Conservation (phyloP, 352 stramenopile species). For the Aphanomyces astaci region DNA sequence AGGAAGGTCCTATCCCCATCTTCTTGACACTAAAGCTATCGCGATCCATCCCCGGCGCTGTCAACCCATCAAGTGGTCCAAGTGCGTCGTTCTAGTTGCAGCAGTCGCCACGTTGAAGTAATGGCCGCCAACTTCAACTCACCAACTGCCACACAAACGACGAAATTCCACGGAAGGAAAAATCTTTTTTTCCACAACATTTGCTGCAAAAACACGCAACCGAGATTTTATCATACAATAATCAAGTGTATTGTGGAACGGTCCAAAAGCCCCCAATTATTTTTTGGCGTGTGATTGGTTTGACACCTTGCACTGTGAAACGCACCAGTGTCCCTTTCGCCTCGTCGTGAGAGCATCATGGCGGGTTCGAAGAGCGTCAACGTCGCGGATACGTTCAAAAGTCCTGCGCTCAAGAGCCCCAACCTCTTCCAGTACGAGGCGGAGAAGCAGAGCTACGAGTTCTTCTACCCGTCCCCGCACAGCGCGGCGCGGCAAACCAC, state of each 20-base stretch:
- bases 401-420: constrained; percentile 6
- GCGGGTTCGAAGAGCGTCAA: not conserved
- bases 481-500: constrained; percentile 55
- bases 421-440: constrained; percentile 22
- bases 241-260: not conserved
- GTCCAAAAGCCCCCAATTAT: not conserved
- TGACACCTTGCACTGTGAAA: not conserved
- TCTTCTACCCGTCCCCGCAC: constrained; percentile 16
- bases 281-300: not conserved
- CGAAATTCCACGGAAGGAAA: not conserved
- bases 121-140: not conserved
- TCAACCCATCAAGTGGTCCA: not conserved
- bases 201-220: not conserved
- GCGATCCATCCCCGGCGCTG: not conserved
- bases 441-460: constrained; percentile 23
- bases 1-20: not conserved
- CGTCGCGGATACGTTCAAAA: not conserved
- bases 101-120: not conserved
- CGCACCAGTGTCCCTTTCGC: constrained; percentile 3
- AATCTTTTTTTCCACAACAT: not conserved
- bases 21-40: not conserved
- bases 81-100: not conserved
- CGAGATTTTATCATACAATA: not conserved
- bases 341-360: not conserved
- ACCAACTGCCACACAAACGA: no score